Evolutionary conservation across 2,329 filamentous ascomycete species (phyloP).

Genomic region (Reticulascus tulasneorum): DNA sequence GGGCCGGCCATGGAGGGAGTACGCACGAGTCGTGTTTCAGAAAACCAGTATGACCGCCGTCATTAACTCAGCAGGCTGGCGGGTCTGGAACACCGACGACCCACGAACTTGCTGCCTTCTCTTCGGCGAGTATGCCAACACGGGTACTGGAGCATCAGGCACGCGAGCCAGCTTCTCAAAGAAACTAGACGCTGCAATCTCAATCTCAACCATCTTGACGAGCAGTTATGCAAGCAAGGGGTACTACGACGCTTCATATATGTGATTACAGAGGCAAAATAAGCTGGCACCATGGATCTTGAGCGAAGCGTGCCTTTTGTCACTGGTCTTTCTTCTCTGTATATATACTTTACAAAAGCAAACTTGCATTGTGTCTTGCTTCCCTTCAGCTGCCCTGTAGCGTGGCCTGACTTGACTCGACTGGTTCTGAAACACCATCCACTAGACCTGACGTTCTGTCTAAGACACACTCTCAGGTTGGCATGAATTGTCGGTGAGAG

Average conservation of each 20-base stretch:
- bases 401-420: too few relatives aligned
- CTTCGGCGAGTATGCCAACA: constrained; percentile 58
- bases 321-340: background rate
- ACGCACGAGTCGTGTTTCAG: constrained; percentile 45
- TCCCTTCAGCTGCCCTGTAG: too few relatives aligned
- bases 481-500: too few relatives aligned
- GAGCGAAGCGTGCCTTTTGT: background rate
- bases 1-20: constrained; percentile 44
- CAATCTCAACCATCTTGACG: constrained; percentile 25
- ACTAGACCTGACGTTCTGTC: too few relatives aligned
- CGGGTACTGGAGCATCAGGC: constrained; percentile 51
- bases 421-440: too few relatives aligned
- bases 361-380: background rate
- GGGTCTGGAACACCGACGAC: constrained; percentile 45
- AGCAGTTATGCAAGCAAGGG: constrained; percentile 19
- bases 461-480: too few relatives aligned
- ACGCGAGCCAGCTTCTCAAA: constrained; percentile 42
- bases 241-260: constrained; percentile 24
- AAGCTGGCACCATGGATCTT: background rate
- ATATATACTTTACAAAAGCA: constrained; percentile 1
- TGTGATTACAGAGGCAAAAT: constrained; percentile 10
- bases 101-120: constrained; percentile 47
- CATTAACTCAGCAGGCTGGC: constrained; percentile 58
- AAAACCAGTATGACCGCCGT: constrained; percentile 47
- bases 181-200: constrained; percentile 29